Conservation (phyloP, 768 basidiomycete species). For the Postia placenta region DNA sequence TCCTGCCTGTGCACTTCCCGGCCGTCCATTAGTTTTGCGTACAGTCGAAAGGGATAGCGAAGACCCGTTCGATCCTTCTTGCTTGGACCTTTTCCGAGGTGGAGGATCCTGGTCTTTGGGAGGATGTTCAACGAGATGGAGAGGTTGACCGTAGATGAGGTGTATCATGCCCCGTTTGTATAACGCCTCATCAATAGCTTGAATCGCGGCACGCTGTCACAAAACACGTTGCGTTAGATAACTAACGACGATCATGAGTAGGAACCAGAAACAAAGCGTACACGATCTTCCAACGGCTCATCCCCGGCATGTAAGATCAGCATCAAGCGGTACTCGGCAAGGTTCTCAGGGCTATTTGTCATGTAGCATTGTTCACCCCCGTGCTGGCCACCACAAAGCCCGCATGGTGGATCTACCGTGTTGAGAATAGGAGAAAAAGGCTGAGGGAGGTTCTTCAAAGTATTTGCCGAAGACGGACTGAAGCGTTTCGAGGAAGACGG, state of each 20-base stretch:
- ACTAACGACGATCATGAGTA: too few species aligned
- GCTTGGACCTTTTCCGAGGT: conserved; percentile 15
- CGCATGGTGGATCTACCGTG: conserved; percentile 33
- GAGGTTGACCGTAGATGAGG: conserved; percentile 59
- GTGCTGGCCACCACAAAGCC: conserved; percentile 65
- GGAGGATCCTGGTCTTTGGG: conserved; percentile 8
- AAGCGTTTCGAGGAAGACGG: background rate
- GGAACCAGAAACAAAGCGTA: conserved; percentile 31
- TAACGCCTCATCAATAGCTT: conserved; percentile 63
- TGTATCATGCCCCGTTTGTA: conserved; percentile 46
- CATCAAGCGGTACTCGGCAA: conserved; percentile 65
- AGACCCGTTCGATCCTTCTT: background rate
- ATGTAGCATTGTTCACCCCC: conserved; percentile 50
- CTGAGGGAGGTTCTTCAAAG: too few species aligned
- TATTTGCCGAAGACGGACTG: background rate
- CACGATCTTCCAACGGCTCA: conserved; percentile 62
- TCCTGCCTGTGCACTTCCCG: background rate
- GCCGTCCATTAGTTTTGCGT: background rate
- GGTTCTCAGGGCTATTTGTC: conserved; percentile 58
- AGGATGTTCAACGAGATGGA: conserved; percentile 43
- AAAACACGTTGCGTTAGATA: too few species aligned
- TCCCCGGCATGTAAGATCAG: conserved; percentile 56
- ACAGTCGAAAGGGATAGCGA: background rate
- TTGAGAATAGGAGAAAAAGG: conserved; percentile 12
- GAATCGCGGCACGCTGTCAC: conserved; percentile 55